These are phyloP conservation scores for Anthostomella pinea DNA, from an alignment of 2,329 filamentous ascomycete species.

Conservation along the genomic window DNA sequence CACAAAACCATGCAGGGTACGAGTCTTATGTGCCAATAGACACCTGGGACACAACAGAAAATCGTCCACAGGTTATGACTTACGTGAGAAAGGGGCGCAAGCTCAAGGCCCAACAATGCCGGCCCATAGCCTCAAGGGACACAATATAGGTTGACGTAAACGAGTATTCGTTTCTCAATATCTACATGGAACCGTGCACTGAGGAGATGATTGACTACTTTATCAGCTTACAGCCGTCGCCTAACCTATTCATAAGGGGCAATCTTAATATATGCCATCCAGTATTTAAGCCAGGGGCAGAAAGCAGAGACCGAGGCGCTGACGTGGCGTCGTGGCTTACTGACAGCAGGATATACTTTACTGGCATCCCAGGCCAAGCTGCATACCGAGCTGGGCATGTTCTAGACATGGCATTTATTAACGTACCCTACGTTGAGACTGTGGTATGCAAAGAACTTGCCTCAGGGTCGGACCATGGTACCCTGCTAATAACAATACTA, in stretches of 20 bases:
- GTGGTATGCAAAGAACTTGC: too few species aligned
- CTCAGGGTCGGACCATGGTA: too few species aligned
- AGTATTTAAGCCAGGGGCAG: background rate
- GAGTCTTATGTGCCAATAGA: background rate
- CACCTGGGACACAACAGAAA: conserved; percentile 1
- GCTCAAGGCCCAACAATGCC: too few species aligned
- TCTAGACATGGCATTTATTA: too few species aligned
- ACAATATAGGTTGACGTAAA: conserved; percentile 3
- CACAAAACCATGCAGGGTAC: conserved; percentile 2
- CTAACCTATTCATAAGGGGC: background rate
- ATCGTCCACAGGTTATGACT: conserved; percentile 2
- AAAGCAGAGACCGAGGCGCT: too few species aligned
- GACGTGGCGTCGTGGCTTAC: too few species aligned
- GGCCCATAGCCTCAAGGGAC: background rate
- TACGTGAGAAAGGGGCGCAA: conserved; percentile 1
- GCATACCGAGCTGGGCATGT: too few species aligned
- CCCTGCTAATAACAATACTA: too few species aligned
- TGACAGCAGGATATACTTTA: too few species aligned
- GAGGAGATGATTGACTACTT: conserved; percentile 2
- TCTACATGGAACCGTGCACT: conserved; percentile 1
- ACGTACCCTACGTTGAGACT: too few species aligned
- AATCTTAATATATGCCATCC: conserved; percentile 2
- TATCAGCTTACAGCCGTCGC: background rate
- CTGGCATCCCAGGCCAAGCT: too few species aligned
- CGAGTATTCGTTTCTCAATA: conserved; percentile 1